These are phyloP conservation scores for Amanita thiersii DNA, from an alignment of 768 basidiomycete genomes.

Conservation along the genomic window DNA sequence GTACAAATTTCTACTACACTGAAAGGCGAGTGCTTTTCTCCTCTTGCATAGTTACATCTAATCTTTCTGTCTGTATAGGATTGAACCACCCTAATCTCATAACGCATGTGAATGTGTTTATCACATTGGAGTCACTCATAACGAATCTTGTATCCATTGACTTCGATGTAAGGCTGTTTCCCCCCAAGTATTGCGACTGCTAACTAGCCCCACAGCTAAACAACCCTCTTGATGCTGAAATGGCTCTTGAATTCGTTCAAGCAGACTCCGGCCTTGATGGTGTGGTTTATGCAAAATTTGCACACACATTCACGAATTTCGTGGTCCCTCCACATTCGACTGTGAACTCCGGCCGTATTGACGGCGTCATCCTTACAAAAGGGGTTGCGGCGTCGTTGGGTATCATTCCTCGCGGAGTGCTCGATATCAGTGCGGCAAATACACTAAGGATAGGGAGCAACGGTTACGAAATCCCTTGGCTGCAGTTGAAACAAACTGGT, in stretches of 20 bases:
- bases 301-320: slow-evolving; percentile 44
- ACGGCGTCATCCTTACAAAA: slow-evolving; percentile 49
- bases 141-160: slow-evolving; percentile 44
- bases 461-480: slow-evolving; percentile 61
- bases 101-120: slow-evolving; percentile 43
- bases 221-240: slow-evolving; percentile 51
- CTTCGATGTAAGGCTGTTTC: slow-evolving; percentile 40
- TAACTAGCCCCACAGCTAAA: slow-evolving; percentile 22
- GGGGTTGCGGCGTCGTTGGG: slow-evolving; percentile 48
- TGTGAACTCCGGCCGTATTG: slow-evolving; percentile 52
- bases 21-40: slow-evolving; percentile 25
- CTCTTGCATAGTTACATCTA: neutral
- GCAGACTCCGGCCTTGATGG: slow-evolving; percentile 45
- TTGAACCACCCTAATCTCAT: slow-evolving; percentile 50
- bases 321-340: slow-evolving; percentile 49
- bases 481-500: slow-evolving; percentile 43
- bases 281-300: slow-evolving; percentile 49
- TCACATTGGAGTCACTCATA: slow-evolving; percentile 40
- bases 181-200: slow-evolving; percentile 6
- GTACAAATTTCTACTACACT: slow-evolving; percentile 43
- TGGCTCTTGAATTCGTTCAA: slow-evolving; percentile 51
- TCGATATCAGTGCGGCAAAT: slow-evolving; percentile 45
- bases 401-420: slow-evolving; percentile 44
- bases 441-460: slow-evolving; percentile 38
- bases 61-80: slow-evolving; percentile 18